phyloP scores from a whole-genome alignment of 2,329 filamentous ascomycete genomes.

The Colletotrichum aenigma region DNA sequence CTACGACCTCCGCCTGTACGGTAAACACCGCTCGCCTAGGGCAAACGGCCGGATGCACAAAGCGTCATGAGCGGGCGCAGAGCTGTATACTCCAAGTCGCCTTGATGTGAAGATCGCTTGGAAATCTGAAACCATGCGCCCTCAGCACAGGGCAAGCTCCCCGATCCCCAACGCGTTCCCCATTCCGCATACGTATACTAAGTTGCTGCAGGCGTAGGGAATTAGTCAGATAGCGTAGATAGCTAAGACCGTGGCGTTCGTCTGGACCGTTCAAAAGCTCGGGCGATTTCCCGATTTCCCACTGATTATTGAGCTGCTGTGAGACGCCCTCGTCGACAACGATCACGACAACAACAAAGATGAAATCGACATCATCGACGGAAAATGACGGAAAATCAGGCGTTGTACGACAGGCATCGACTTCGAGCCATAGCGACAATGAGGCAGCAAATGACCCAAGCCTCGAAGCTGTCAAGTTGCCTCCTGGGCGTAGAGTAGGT shows the following conservation, averaged over 20 bases:
- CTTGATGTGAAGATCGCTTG: background rate
- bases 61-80: background rate
- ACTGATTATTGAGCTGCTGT: background rate
- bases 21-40: background rate
- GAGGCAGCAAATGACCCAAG: background rate
- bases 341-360: background rate
- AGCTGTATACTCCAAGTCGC: background rate
- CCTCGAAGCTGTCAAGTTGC: background rate
- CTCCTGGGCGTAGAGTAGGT: background rate
- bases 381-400: background rate
- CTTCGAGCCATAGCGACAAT: background rate
- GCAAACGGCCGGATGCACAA: background rate
- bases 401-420: background rate
- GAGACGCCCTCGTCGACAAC: background rate
- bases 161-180: background rate
- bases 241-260: background rate
- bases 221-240: background rate
- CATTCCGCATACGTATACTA: background rate
- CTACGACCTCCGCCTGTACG: background rate
- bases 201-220: background rate
- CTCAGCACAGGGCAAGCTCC: background rate
- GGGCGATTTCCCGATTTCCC: background rate
- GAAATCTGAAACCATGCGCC: background rate
- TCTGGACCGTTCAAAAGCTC: background rate
- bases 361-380: background rate